Percentiles rank a stretch among this genome's conserved stretches.
These are phyloP conservation scores for Chimonanthus praecox DNA, from an alignment of 164 flowering plant species.

Conservation along the genomic window DNA sequence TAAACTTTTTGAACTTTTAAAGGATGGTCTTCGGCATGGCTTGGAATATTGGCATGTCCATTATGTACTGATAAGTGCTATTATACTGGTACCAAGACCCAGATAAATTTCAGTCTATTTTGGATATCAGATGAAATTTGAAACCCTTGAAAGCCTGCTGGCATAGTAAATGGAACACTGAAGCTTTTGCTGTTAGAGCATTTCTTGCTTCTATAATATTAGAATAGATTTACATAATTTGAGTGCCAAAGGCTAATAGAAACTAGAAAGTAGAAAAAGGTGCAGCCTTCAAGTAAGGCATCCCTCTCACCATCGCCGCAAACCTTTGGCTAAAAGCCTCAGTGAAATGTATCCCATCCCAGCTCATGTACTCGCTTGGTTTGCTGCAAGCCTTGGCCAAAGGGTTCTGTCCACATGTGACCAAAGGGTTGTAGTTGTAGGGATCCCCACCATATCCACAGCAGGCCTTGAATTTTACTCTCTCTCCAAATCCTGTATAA, in stretches of 20 bases:
- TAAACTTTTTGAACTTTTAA: too few relatives aligned
- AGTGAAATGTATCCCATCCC: slow-evolving; percentile 23
- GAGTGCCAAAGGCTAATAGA: neutral
- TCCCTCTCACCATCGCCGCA: slow-evolving; percentile 17
- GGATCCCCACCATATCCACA: slow-evolving; percentile 22
- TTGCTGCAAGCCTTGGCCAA: slow-evolving; percentile 20
- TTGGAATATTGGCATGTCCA: too few relatives aligned
- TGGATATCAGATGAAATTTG: too few relatives aligned
- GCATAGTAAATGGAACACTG: neutral
- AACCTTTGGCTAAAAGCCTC: slow-evolving; percentile 18
- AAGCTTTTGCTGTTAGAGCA: neutral
- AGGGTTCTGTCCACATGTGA: slow-evolving; percentile 15
- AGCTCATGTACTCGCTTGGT: slow-evolving; percentile 18
- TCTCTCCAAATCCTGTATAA: slow-evolving; percentile 19
- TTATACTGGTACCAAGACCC: too few relatives aligned
- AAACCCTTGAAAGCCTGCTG: too few relatives aligned
- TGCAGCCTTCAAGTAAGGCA: neutral
- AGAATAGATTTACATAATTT: neutral
- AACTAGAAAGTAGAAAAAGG: neutral
- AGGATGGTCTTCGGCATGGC: too few relatives aligned
- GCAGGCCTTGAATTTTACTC: slow-evolving; percentile 16
- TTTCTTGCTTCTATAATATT: neutral
- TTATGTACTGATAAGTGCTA: too few relatives aligned
- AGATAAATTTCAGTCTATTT: too few relatives aligned
- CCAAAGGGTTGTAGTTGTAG: slow-evolving; percentile 16